Conservation (phyloP, 495 filamentous ascomycete species). For the Sabuloglossum arenarium region DNA sequence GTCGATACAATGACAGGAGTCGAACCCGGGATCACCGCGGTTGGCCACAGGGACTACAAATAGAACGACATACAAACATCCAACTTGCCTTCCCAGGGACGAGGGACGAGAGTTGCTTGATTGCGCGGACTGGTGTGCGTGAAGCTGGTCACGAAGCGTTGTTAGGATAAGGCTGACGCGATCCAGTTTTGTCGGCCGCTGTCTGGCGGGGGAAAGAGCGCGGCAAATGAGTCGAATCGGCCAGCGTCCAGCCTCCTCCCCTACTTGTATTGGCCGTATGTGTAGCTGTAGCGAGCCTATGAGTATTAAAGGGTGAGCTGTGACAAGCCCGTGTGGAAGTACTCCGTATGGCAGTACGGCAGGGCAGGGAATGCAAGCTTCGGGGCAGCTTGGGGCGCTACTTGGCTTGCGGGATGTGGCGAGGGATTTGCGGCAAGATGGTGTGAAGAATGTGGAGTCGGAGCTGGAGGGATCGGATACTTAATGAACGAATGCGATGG, state of each 20-base stretch:
- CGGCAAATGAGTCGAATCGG: slow-evolving; percentile 3
- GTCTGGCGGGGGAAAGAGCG: neutral
- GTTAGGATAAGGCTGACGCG: neutral
- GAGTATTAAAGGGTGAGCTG: neutral
- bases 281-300: neutral
- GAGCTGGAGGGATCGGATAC: neutral
- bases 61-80: neutral
- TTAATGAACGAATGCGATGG: slow-evolving; percentile 2
- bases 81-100: neutral
- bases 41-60: neutral
- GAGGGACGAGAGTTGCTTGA: neutral
- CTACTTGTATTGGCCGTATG: neutral
- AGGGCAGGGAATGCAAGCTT: neutral
- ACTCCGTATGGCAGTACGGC: neutral
- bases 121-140: neutral
- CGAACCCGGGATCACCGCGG: neutral
- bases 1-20: neutral
- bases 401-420: slow-evolving; percentile 1
- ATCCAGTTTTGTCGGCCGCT: neutral
- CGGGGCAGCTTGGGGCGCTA: neutral
- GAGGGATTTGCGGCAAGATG: slow-evolving; percentile 2
- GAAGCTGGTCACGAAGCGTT: neutral
- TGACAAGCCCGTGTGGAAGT: slow-evolving; percentile 1
- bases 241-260: neutral
- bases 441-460: slow-evolving; percentile 3